A percentile compares a stretch with the other conserved stretches of the same genome.
Conservation (phyloP, 768 basidiomycete species). For the Boletus coccyginus region DNA sequence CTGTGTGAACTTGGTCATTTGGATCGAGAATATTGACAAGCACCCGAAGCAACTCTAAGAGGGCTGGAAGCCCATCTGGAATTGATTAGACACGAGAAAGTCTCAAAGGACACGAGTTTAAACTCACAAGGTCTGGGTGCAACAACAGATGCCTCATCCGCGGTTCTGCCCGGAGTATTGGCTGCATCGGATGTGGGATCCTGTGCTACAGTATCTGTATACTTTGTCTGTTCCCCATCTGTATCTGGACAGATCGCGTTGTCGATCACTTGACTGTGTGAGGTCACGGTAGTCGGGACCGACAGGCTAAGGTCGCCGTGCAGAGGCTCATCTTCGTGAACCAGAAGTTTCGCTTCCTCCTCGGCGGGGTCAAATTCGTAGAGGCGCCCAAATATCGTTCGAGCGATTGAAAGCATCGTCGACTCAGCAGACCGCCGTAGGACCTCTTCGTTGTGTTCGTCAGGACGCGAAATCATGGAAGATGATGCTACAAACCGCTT, state of each 20-base stretch:
- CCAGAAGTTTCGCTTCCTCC: constrained; percentile 65
- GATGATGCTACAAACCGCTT: constrained; percentile 62
- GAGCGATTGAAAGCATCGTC: constrained; percentile 85
- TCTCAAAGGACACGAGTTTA: not conserved
- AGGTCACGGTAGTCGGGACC: constrained; percentile 39
- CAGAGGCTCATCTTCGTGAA: constrained; percentile 47
- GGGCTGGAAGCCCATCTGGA: constrained; percentile 85
- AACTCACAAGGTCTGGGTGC: constrained; percentile 25
- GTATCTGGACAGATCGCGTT: constrained; percentile 9
- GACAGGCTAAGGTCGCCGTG: constrained; percentile 63
- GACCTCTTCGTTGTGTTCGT: constrained; percentile 54
- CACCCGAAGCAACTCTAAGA: constrained; percentile 89
- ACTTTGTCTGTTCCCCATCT: constrained; percentile 10
- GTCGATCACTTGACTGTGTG: constrained; percentile 19
- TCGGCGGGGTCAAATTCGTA: constrained; percentile 56
- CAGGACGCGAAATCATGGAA: constrained; percentile 11
- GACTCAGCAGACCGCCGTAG: constrained; percentile 84
- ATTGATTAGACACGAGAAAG: not conserved
- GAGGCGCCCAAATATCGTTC: constrained; percentile 78
- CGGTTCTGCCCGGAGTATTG: not conserved
- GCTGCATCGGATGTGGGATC: not conserved
- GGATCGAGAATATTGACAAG: constrained; percentile 95
- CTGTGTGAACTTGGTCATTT: constrained; percentile 91
- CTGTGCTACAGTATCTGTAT: not conserved
- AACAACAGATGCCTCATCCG: constrained; percentile 29